phyloP scores from a whole-genome alignment of 73 alveolate species.

The Durusdinium trenchii region DNA sequence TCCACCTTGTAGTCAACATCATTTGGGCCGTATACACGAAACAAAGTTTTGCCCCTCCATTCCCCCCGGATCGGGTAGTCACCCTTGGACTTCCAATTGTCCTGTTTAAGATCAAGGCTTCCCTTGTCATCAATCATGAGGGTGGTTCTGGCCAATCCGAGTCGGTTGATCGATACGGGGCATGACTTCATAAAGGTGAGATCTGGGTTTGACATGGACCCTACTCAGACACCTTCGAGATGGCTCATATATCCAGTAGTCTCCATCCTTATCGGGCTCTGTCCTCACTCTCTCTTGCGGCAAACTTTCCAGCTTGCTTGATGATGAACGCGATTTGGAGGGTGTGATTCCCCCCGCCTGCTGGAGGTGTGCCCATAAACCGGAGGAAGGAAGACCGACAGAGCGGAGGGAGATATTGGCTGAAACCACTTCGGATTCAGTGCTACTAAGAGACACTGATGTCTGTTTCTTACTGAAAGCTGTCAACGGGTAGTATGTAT shows the following conservation, averaged over 20 bases:
- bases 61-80: no score
- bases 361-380: no score
- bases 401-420: conserved; percentile 3
- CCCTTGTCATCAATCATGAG: neutral
- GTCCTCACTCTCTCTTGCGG: neutral
- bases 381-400: conserved; percentile 36
- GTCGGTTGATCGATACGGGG: neutral
- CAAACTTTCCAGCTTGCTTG: neutral
- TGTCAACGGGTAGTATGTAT: neutral
- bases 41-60: no score
- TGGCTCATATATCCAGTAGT: neutral
- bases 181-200: neutral
- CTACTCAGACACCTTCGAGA: neutral
- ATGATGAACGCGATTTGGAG: no score
- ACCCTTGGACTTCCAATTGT: neutral
- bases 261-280: neutral
- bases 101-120: neutral
- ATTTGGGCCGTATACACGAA: no score
- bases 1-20: no score
- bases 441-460: neutral
- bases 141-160: neutral
- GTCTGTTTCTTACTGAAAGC: conserved; percentile 46
- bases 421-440: neutral
- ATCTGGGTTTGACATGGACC: neutral
- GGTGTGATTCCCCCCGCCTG: neutral